Base-by-base conservation (phyloP, 2,329 filamentous ascomycete species). In the Fonsecaea nubica region DNA sequence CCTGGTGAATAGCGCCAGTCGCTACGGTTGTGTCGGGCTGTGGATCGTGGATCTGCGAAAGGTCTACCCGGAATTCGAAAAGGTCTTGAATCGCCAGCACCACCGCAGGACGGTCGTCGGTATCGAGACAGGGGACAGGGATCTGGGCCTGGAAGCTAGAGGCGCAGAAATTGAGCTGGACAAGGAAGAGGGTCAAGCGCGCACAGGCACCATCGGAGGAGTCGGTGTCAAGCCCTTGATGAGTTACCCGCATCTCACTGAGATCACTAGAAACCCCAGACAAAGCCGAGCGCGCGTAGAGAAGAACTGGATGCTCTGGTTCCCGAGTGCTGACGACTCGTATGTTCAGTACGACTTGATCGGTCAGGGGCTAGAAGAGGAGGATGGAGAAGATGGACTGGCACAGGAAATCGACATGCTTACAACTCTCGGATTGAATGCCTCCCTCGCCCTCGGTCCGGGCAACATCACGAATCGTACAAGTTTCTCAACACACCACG, bases 251-350 rank as follows among this genome's bases (percentile, higher is more conserved):
- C 72, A 72, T 8, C 67, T 79, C 35, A 80, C 78, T 32, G 78
- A 80, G 66, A 72, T 80, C 9, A 80, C 78, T 35, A 72, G 77
- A 54, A 79, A 77, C 68, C 78, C 78, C 7, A 70, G 74, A 2
- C 64, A 65, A 6, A 76, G 74, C 7, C 73, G 77, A 8, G 71
- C 71, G 36, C 70, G 73, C 18, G 77, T 80, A 50, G 78, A 80
- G 68, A 80, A 80, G 73, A 80, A 80, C 40, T 80, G 78, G 78
- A 71, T 80, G 25, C 72, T 79, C 48, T 79, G 78, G 71, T 80
- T 77, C 42, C 73, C 75, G 4, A 61, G 33, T 18, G 50, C 48
- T 3, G 72, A 74, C 15, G 75, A 75, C 32, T 72, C 76, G 2
- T 80, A 77, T 66, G 67, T 80, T 13, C 77, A 79, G 55, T 80